phyloP scores from a whole-genome alignment of 139 green algal genomes.

The Auxenochlorella pyrenoidosa region DNA sequence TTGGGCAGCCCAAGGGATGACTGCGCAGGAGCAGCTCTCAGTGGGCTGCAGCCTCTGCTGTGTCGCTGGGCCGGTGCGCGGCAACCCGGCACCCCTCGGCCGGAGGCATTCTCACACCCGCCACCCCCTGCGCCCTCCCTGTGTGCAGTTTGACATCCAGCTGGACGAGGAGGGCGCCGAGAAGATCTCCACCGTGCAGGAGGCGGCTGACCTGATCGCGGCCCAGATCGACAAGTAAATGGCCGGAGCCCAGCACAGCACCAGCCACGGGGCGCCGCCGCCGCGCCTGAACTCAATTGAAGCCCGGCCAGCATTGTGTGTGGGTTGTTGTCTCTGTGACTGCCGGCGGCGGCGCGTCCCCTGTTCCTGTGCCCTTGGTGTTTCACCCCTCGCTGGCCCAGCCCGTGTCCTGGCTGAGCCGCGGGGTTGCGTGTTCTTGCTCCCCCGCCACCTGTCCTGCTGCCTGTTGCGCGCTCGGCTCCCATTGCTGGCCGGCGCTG shows the following conservation, averaged over 20 bases:
- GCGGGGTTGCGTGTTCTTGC: background rate
- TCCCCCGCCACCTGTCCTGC: background rate
- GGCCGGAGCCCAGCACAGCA: background rate
- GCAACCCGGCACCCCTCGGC: no score
- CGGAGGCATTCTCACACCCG: no score
- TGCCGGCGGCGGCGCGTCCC: background rate
- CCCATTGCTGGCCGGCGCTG: background rate
- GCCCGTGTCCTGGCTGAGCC: background rate
- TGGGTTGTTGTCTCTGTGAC: background rate
- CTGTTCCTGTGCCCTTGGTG: background rate
- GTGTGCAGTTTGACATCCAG: constrained; percentile 89
- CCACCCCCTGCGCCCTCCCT: background rate
- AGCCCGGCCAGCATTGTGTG: no score
- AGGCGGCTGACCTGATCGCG: constrained; percentile 92
- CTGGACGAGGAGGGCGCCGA: constrained; percentile 97
- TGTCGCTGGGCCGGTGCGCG: background rate
- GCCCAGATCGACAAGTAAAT: constrained; percentile 66
- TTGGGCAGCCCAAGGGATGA: no score
- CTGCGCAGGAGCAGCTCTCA: no score
- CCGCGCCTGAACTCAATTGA: background rate
- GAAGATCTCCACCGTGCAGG: constrained; percentile 93
- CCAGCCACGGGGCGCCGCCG: background rate
- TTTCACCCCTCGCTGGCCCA: background rate
- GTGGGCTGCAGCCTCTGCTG: no score
- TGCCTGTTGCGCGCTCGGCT: background rate